phyloP scores from a whole-genome alignment of 129 eudicot species.

The Saposhnikovia divaricata region DNA sequence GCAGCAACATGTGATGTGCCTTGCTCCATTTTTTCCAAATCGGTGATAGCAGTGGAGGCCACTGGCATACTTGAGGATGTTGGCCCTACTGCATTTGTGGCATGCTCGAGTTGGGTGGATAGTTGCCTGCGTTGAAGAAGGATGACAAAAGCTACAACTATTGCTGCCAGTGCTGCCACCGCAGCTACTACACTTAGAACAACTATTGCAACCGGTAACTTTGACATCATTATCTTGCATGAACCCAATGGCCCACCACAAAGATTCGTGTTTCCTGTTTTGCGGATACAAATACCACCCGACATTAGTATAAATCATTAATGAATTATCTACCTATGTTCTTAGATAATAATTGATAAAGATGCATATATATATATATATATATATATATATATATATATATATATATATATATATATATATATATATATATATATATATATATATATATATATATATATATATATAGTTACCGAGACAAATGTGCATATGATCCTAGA shows the following conservation, averaged over 20 bases:
- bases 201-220: conserved; percentile 9
- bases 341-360: neutral
- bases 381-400: too few relatives aligned
- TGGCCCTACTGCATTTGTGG: neutral
- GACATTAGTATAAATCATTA: neutral
- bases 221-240: conserved; percentile 6
- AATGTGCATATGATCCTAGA: neutral
- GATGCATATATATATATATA: too few relatives aligned
- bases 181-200: conserved; percentile 11
- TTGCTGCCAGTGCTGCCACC: conserved; percentile 16
- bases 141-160: conserved; percentile 20
- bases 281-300: neutral
- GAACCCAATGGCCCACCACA: conserved; percentile 33
- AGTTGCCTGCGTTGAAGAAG: conserved; percentile 14
- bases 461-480: neutral
- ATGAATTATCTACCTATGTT: neutral
- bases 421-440: too few relatives aligned
- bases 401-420: too few relatives aligned
- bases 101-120: neutral
- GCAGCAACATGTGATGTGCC: neutral
- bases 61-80: neutral
- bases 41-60: neutral
- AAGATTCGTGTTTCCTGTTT: conserved; percentile 27
- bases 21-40: neutral
- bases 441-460: too few relatives aligned